A percentile compares a stretch with the other conserved stretches of the same genome.
Conservation (phyloP, 805 yeast genomes). For the Komagataella pastoris region DNA sequence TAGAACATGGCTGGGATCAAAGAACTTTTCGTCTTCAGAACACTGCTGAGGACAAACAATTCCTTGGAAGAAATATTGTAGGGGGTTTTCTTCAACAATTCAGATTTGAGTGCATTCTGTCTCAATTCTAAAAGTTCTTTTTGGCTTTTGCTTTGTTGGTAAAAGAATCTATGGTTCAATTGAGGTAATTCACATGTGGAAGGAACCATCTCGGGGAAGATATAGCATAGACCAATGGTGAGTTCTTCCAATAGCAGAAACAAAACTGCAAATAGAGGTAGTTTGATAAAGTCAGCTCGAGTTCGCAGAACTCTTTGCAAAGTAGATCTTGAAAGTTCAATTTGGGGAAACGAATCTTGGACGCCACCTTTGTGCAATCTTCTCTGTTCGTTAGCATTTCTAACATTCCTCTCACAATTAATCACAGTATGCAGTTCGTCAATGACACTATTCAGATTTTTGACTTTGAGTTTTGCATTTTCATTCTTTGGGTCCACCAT, state of each 20-base stretch:
- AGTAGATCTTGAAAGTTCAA: constrained; percentile 23
- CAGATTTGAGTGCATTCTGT: constrained; percentile 4
- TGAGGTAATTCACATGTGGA: constrained; percentile 46
- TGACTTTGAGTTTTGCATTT: constrained; percentile 8
- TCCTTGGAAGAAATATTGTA: constrained; percentile 27
- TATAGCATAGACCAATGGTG: constrained; percentile 37
- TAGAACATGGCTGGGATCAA: constrained; percentile 25
- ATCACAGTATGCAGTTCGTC: constrained; percentile 14
- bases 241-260: constrained; percentile 42
- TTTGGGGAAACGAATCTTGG: neutral
- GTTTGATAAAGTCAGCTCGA: constrained; percentile 30
- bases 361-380: constrained; percentile 1
- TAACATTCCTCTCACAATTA: constrained; percentile 10
- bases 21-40: constrained; percentile 24
- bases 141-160: constrained; percentile 11
- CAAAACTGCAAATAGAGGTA: constrained; percentile 45
- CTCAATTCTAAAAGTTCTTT: constrained; percentile 8
- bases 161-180: constrained; percentile 26
- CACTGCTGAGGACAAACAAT: constrained; percentile 20
- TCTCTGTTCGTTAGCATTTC: constrained; percentile 4
- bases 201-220: constrained; percentile 46
- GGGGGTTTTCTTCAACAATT: constrained; percentile 28
- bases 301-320: constrained; percentile 39
- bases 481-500: constrained; percentile 12
- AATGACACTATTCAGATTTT: constrained; percentile 7